Base-by-base conservation (phyloP, 192 early-diverging fungal genomes). In the Pilobolus umbonatus region DNA sequence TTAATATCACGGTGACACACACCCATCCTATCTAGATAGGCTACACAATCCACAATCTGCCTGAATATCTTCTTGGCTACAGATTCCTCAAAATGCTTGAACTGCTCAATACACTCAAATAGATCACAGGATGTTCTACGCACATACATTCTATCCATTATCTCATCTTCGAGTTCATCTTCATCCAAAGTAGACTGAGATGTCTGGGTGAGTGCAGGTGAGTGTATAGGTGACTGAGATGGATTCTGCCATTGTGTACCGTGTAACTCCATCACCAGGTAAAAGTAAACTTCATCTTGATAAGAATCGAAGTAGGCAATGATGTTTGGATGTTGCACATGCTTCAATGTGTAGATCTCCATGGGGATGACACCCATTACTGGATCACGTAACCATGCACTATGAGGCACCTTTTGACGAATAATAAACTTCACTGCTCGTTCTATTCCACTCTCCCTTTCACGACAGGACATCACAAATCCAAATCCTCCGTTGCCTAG, bases 1-100 rank as follows among this genome's bases (percentile, higher is more conserved):
- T 90, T 92, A 62, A 92, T 81, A 55, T 90, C 88, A 21, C 88
- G 80, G 62, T 93, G 90, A 26, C 88, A 85, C 34, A 93, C 82
- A 29, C 77, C 79, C 1, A 67, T 62, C 1, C 38, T 57, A 46
- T 88, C 79, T 14, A 93, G 70, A 59, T 88, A 81, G 8, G 74
- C 45, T 12, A 93, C 75, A 44, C 85, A 87, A 0, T 73, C 64
- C 0, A 79, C 81, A 50, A 91, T 83, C 52, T 93, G 90, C 17
- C 59, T 61, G 55, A 91, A 88, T 30, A 93, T 84, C 51, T 72
- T 67, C 24, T 77, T 72, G 1, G 87, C 86, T 34, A 83, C 65
- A 9, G 68, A 44, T 60, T 93, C 88, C 31, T 77, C 65, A 54
- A 93, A 81, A 51, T 76, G 73, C 26, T 57, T 57, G 39, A 84